Conservation (phyloP, 495 filamentous ascomycete species). For the Aspergillus homomorphus region DNA sequence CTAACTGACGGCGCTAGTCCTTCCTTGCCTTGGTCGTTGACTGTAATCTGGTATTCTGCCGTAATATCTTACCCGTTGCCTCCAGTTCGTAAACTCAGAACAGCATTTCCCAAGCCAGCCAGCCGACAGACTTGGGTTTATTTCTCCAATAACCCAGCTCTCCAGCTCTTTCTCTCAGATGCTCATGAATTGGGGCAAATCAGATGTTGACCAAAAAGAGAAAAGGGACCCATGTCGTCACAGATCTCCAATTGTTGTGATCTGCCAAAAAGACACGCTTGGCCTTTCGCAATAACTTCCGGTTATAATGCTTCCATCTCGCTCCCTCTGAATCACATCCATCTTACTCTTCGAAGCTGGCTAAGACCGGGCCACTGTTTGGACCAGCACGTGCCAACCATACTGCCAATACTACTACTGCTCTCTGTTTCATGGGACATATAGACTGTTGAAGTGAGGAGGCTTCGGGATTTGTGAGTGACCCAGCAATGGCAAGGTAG, state of each 20-base stretch:
- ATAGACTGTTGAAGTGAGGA: too few relatives aligned
- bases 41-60: slow-evolving; percentile 4
- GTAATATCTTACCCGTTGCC: slow-evolving; percentile 12
- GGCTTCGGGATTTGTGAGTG: background rate
- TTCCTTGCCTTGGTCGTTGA: slow-evolving; percentile 1
- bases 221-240: background rate
- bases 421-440: too few relatives aligned
- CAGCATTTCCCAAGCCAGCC: background rate
- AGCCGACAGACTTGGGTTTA: background rate
- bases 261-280: too few relatives aligned
- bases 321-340: too few relatives aligned
- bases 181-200: background rate
- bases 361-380: too few relatives aligned
- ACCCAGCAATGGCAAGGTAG: slow-evolving; percentile 8
- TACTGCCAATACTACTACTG: too few relatives aligned
- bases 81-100: background rate
- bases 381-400: too few relatives aligned
- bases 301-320: too few relatives aligned
- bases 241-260: background rate
- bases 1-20: slow-evolving; percentile 17
- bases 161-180: background rate
- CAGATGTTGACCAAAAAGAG: background rate
- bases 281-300: too few relatives aligned
- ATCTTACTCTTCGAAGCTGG: too few relatives aligned
- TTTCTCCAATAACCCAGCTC: background rate